phyloP scores from a whole-genome alignment of 2,329 filamentous ascomycete species.

The Sclerotinia glacialis region DNA sequence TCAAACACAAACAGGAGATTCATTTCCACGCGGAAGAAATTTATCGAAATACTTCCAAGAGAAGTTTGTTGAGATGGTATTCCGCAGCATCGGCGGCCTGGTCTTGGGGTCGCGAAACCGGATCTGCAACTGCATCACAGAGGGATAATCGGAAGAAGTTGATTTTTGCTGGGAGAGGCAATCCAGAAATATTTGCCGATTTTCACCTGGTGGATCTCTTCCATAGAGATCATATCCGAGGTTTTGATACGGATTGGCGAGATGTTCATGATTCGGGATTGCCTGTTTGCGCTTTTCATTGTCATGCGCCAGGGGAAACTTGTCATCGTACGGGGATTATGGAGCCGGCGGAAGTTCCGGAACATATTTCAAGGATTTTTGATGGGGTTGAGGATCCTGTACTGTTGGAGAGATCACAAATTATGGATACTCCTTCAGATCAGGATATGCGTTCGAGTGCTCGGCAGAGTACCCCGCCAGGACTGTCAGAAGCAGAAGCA shows the following conservation, averaged over 20 bases:
- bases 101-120: slow-evolving; percentile 18
- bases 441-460: background rate
- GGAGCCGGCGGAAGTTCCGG: slow-evolving; percentile 1
- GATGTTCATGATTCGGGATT: slow-evolving; percentile 12
- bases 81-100: slow-evolving; percentile 12
- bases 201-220: slow-evolving; percentile 6
- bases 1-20: background rate
- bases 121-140: slow-evolving; percentile 11
- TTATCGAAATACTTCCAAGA: slow-evolving; percentile 8
- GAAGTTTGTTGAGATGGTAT: slow-evolving; percentile 17
- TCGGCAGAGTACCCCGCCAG: background rate
- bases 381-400: background rate
- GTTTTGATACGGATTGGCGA: slow-evolving; percentile 15
- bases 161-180: background rate
- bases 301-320: slow-evolving; percentile 3
- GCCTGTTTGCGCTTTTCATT: slow-evolving; percentile 8
- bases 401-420: slow-evolving; percentile 4
- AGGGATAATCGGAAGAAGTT: slow-evolving; percentile 14
- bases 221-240: slow-evolving; percentile 4
- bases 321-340: slow-evolving; percentile 16
- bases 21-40: background rate
- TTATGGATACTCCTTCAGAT: slow-evolving; percentile 9
- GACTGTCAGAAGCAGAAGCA: background rate
- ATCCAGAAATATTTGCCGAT: background rate
- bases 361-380: slow-evolving; percentile 8